phyloP scores from a whole-genome alignment of 768 basidiomycete species.

The Gautieria morchelliformis region DNA sequence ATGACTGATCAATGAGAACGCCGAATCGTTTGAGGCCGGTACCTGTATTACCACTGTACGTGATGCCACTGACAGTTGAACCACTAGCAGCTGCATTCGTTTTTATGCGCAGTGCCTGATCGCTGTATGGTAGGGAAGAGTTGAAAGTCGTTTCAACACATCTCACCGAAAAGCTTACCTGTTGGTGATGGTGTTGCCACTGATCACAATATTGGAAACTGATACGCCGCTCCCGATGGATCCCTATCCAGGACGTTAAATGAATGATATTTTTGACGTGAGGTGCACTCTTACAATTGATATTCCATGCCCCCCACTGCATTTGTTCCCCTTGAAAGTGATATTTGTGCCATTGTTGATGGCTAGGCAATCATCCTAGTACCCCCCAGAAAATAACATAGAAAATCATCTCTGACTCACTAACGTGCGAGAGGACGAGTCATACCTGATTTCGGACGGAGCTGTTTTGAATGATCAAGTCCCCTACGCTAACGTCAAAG shows the following conservation, averaged over 20 bases:
- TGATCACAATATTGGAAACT: constrained; percentile 39
- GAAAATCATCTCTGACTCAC: not conserved
- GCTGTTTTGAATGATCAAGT: constrained; percentile 11
- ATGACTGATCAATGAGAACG: constrained; percentile 57
- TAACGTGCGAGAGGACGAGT: not conserved
- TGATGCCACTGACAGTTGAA: constrained; percentile 33
- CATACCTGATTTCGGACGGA: constrained; percentile 13
- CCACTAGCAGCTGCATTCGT: constrained; percentile 35
- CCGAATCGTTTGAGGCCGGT: constrained; percentile 41
- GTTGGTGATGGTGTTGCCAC: constrained; percentile 44
- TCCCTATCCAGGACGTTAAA: constrained; percentile 13
- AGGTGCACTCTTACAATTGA: constrained; percentile 32
- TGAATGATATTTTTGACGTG: not conserved
- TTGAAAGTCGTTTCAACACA: not conserved
- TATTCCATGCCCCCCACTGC: constrained; percentile 55
- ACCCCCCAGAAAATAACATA: not conserved
- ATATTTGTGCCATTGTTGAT: constrained; percentile 28
- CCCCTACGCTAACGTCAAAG: constrained; percentile 15
- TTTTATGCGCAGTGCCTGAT: constrained; percentile 55
- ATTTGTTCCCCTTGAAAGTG: constrained; percentile 38
- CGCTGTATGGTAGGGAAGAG: constrained; percentile 20
- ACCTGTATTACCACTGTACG: constrained; percentile 37
- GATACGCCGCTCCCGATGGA: constrained; percentile 39
- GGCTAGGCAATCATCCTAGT: constrained; percentile 54
- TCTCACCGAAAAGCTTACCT: constrained; percentile 27